Conservation (phyloP, 805 yeast genomes). For the Candida lessepsii region DNA sequence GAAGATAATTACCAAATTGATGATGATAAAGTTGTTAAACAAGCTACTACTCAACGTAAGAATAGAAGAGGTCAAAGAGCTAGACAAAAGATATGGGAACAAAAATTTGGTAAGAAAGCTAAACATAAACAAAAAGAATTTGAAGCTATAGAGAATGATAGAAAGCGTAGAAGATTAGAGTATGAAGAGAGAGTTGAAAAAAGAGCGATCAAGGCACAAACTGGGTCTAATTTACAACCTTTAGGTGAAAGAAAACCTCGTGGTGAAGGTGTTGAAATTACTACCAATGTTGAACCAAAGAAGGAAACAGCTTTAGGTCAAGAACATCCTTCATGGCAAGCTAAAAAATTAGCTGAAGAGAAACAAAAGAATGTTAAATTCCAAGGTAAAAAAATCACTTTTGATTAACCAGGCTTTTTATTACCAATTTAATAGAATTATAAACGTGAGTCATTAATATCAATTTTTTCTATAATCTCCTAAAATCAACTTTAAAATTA, state of each 20-base stretch:
- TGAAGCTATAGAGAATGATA: conserved; percentile 52
- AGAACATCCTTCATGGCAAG: conserved; percentile 98
- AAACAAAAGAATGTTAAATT: conserved; percentile 64
- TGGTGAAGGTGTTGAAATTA: background rate
- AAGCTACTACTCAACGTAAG: conserved; percentile 58
- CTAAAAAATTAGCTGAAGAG: conserved; percentile 74
- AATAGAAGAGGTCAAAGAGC: conserved; percentile 98
- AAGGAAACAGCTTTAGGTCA: conserved; percentile 7
- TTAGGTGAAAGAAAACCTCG: conserved; percentile 33
- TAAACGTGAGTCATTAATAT: background rate
- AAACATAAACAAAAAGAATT: conserved; percentile 71
- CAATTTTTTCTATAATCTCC: conserved; percentile 19
- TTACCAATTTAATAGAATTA: conserved; percentile 2
- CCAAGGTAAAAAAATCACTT: conserved; percentile 80
- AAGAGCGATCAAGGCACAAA: conserved; percentile 55
- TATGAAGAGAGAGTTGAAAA: conserved; percentile 71
- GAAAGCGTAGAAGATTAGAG: conserved; percentile 59
- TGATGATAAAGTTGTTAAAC: conserved; percentile 50
- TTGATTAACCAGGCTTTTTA: conserved; percentile 44
- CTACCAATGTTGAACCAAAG: background rate
- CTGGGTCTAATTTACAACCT: conserved; percentile 40
- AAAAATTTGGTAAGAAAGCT: conserved; percentile 82
- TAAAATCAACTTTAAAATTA: conserved; percentile 27
- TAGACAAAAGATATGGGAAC: conserved; percentile 94
- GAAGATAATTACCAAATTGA: conserved; percentile 45